Conservation (phyloP, 2,329 filamentous ascomycete genomes). For the Plenodomus tracheiphilus region DNA sequence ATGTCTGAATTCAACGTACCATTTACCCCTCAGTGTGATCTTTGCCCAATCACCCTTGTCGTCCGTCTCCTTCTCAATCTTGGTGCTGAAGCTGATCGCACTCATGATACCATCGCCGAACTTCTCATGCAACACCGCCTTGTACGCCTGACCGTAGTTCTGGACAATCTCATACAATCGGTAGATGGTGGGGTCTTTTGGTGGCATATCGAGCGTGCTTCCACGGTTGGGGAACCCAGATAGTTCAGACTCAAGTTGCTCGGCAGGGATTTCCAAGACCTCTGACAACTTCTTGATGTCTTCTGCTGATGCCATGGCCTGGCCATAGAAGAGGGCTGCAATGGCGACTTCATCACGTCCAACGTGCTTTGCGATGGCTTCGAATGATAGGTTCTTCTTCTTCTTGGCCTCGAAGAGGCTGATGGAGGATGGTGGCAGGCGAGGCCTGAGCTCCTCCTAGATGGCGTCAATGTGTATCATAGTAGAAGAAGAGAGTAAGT, state of each 20-base stretch:
- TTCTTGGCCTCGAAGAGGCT: constrained; percentile 84
- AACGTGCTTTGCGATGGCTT: constrained; percentile 72
- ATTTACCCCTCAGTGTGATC: constrained; percentile 82
- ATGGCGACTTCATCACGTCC: constrained; percentile 81
- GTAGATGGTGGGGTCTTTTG: constrained; percentile 85
- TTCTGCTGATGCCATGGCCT: constrained; percentile 71
- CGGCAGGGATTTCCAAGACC: constrained; percentile 64
- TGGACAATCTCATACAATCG: constrained; percentile 91
- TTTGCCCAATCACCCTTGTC: constrained; percentile 82
- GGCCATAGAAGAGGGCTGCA: constrained; percentile 89
- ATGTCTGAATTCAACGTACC: constrained; percentile 60
- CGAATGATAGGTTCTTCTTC: constrained; percentile 73
- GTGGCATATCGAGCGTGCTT: constrained; percentile 77
- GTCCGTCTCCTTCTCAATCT: constrained; percentile 92
- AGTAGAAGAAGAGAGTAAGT: neutral
- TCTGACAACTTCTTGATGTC: constrained; percentile 69
- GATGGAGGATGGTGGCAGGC: constrained; percentile 70
- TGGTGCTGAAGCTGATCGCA: constrained; percentile 86
- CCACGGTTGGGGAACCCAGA: constrained; percentile 80
- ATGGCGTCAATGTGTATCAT: constrained; percentile 3
- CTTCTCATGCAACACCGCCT: constrained; percentile 94
- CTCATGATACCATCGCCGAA: constrained; percentile 85
- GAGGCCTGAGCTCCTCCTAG: constrained; percentile 66
- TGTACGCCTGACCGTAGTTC: constrained; percentile 96
- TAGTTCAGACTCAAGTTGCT: constrained; percentile 63